Evolutionary conservation across 306 rosid genomes (phyloP).

Genomic region (Vigna radiata): DNA sequence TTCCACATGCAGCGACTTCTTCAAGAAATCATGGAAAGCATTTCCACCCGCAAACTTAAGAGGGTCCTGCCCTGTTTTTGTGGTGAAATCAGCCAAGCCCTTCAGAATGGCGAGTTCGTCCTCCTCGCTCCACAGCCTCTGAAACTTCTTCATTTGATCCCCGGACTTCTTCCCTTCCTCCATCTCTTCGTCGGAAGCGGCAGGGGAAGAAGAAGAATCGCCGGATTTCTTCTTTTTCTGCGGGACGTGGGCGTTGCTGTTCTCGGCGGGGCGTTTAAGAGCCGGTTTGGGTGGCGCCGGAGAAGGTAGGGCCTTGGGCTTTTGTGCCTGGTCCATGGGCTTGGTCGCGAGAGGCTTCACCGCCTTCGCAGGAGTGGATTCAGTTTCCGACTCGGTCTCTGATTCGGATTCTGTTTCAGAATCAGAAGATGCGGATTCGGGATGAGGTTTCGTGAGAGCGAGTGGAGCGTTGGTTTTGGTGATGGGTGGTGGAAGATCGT

Average conservation of each 20-base stretch:
- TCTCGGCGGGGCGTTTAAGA: slow-evolving; percentile 46
- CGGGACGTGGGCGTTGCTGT: not conserved
- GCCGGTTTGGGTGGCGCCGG: slow-evolving; percentile 44
- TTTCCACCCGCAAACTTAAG: not conserved
- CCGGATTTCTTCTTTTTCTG: slow-evolving; percentile 47
- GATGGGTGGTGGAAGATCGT: slow-evolving; percentile 38
- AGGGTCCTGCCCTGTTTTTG: slow-evolving; percentile 52
- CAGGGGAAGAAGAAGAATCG: not conserved
- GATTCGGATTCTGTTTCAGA: slow-evolving; percentile 56
- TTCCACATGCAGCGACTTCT: slow-evolving; percentile 55
- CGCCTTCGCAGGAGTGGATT: slow-evolving; percentile 44
- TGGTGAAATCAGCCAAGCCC: slow-evolving; percentile 52
- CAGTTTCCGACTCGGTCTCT: slow-evolving; percentile 59
- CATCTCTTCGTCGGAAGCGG: not conserved
- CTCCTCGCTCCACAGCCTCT: slow-evolving; percentile 66
- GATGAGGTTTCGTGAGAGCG: slow-evolving; percentile 27
- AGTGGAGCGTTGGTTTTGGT: slow-evolving; percentile 43
- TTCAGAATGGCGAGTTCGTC: slow-evolving; percentile 60
- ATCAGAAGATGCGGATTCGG: slow-evolving; percentile 51
- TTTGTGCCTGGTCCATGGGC: slow-evolving; percentile 61
- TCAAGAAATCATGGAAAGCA: slow-evolving; percentile 58
- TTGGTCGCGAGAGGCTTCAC: slow-evolving; percentile 59
- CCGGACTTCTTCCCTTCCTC: slow-evolving; percentile 40
- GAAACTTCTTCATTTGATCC: slow-evolving; percentile 12
- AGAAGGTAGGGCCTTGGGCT: slow-evolving; percentile 27